Evolutionary conservation across 768 basidiomycete species (phyloP), one percentile per base, ranked within the genome.

Genomic region (Rossbeevera mucosa): DNA sequence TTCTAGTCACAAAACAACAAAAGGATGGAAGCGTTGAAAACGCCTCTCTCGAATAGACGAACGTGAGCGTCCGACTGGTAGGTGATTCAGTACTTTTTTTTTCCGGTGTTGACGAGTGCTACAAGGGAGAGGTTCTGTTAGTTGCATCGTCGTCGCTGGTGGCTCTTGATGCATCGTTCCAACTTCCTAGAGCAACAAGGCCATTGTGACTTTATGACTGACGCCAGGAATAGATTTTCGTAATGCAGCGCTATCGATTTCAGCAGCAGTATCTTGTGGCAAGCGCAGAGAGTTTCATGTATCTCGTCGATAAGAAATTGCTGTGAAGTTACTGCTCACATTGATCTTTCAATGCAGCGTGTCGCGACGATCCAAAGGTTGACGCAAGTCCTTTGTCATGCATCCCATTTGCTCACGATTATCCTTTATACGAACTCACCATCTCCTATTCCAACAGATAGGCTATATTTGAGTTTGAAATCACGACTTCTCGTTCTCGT

Each of bases 291-390:
- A 45, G 18, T 30, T 54, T 33, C 55, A 52, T n/a, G 40, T 46
- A 30, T 45, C 54, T 13, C 54, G 4, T 16, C 21, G 25, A 38
- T 16, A 28, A 45, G 16, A 62, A 61, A 43, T 52, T 59, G 24
- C 50, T 62, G 44, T 53, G 53, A 38, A 58, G 62, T n/a, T 16
- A 5, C 12, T 30, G 29, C 12, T 30, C 29, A 30, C 29, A 13
- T 30, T 30, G 30, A 30, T 7, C 31, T 33, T 33, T 33, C 31
- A n/a, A 33, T 33, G 8, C 31, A 33, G 31, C 31, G 7, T n/a
- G n/a, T 4, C 31, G 3, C 31, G 31, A 33, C 31, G 31, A 33
- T 36, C 33, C n/a, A 36, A 9, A n/a, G 33, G n/a, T 16, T 14
- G n/a, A 36, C 8, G n/a, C 33, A 36, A n/a, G n/a, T 8, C 33